Evolutionary conservation across 2,329 filamentous ascomycete species (phyloP).

Genomic region (Fusarium sp.): DNA sequence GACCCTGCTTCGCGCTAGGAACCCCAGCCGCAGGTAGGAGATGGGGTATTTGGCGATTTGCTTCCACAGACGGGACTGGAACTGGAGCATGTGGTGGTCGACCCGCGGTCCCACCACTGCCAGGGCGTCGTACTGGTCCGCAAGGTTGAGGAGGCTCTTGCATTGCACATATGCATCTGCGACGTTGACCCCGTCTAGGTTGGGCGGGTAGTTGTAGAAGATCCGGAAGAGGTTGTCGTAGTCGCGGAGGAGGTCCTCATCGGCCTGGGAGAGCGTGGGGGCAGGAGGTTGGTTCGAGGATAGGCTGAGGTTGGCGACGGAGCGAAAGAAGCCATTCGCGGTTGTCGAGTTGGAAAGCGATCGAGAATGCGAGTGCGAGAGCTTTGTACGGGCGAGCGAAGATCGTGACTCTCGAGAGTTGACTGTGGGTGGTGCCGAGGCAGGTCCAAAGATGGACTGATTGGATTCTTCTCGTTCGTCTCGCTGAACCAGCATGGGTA

Average conservation of each 20-base stretch:
- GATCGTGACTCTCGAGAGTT: slow-evolving; percentile 58
- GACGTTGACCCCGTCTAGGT: slow-evolving; percentile 87
- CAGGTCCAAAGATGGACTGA: slow-evolving; percentile 50
- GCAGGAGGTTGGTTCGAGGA: slow-evolving; percentile 59
- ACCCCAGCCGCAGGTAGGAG: slow-evolving; percentile 90
- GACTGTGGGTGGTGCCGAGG: slow-evolving; percentile 33
- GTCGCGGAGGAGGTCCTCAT: slow-evolving; percentile 85
- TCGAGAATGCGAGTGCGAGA: slow-evolving; percentile 51
- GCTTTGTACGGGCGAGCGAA: slow-evolving; percentile 48
- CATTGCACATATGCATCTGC: slow-evolving; percentile 94
- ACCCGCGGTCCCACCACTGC: slow-evolving; percentile 88
- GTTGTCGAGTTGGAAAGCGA: slow-evolving; percentile 64
- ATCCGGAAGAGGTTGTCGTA: slow-evolving; percentile 96
- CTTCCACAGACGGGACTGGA: slow-evolving; percentile 91
- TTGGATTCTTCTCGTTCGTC: slow-evolving; percentile 56
- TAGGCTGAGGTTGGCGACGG: slow-evolving; percentile 81
- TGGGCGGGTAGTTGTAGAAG: slow-evolving; percentile 92
- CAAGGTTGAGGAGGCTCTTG: slow-evolving; percentile 87
- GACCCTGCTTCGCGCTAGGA: slow-evolving; percentile 83
- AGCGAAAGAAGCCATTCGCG: slow-evolving; percentile 78
- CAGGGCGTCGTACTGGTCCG: slow-evolving; percentile 95
- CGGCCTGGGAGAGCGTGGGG: slow-evolving; percentile 65
- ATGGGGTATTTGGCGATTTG: slow-evolving; percentile 97
- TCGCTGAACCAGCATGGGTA: slow-evolving; percentile 90
- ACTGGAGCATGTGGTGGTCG: slow-evolving; percentile 93